Evolutionary conservation across 345 rosid genomes (phyloP).

Genomic region (Syzygium oleosum): DNA sequence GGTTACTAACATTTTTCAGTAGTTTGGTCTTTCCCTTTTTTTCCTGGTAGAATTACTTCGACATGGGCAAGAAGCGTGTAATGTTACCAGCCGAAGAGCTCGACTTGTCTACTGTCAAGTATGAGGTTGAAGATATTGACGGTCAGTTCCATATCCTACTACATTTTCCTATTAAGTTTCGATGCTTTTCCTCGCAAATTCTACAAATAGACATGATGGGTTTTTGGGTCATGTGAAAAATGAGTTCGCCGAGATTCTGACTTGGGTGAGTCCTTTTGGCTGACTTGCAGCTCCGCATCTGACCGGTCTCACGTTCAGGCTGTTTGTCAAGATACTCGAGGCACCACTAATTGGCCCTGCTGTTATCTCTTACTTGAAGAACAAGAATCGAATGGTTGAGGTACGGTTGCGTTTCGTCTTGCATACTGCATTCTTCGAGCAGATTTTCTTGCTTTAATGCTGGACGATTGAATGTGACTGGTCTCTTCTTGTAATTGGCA

Average conservation of each 20-base stretch:
- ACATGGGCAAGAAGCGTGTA: conserved; percentile 56
- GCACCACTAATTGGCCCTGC: conserved; percentile 55
- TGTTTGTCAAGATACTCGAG: conserved; percentile 52
- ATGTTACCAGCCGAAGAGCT: conserved; percentile 46
- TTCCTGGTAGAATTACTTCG: background rate
- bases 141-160: conserved; percentile 10
- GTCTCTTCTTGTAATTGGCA: conserved; percentile 11
- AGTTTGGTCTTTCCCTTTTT: background rate
- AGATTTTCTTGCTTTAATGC: background rate
- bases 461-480: background rate
- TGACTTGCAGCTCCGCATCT: conserved; percentile 60
- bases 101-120: conserved; percentile 46
- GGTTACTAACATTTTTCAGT: background rate
- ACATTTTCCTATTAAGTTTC: background rate
- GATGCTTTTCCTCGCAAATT: background rate
- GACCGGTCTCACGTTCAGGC: conserved; percentile 50
- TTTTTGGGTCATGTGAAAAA: background rate
- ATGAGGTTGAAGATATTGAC: conserved; percentile 41
- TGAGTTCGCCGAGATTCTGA: background rate
- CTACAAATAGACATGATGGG: background rate
- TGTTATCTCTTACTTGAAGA: conserved; percentile 40
- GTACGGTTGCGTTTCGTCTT: conserved; percentile 14
- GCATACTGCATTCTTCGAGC: background rate
- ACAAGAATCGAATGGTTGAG: conserved; percentile 54
- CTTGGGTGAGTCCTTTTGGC: background rate